Percentiles rank a stretch among this genome's conserved stretches.
phyloP scores from a whole-genome alignment of 106 monocot genomes.

The Apostasia ramifera region DNA sequence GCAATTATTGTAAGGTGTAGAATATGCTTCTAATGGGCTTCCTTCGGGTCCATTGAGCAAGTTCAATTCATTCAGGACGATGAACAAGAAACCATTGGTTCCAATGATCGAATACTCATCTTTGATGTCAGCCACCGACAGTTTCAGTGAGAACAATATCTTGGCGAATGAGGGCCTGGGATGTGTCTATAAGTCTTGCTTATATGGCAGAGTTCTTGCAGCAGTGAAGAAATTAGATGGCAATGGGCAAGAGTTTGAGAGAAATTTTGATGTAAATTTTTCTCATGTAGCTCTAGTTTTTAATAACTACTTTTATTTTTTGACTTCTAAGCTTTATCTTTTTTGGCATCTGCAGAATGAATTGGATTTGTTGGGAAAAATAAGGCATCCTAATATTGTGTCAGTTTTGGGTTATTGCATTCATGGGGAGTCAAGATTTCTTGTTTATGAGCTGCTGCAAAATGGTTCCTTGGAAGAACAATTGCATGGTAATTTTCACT shows the following conservation, averaged over 20 bases:
- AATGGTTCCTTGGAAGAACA: slow-evolving; percentile 79
- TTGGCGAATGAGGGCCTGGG: slow-evolving; percentile 59
- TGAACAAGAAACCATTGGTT: slow-evolving; percentile 35
- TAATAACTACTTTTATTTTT: neutral
- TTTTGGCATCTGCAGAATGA: slow-evolving; percentile 54
- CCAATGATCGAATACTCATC: slow-evolving; percentile 50
- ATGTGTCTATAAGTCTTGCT: slow-evolving; percentile 61
- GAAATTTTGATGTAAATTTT: slow-evolving; percentile 65
- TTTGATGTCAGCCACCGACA: slow-evolving; percentile 54
- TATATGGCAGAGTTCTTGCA: slow-evolving; percentile 45
- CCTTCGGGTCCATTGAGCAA: slow-evolving; percentile 46
- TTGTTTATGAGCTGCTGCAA: slow-evolving; percentile 86
- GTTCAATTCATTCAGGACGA: slow-evolving; percentile 54
- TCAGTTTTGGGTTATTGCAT: slow-evolving; percentile 77
- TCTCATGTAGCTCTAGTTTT: neutral
- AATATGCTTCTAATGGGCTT: slow-evolving; percentile 18
- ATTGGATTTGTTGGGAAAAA: slow-evolving; percentile 66
- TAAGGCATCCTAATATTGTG: slow-evolving; percentile 83
- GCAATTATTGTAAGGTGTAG: slow-evolving; percentile 9
- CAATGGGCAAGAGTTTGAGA: slow-evolving; percentile 39
- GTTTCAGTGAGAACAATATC: slow-evolving; percentile 68
- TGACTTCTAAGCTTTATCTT: neutral
- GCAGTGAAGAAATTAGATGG: slow-evolving; percentile 76
- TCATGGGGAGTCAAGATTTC: slow-evolving; percentile 47
- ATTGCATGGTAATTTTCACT: slow-evolving; percentile 58